Conservation (phyloP, 352 stramenopile species). For the Pythium periplocum region DNA sequence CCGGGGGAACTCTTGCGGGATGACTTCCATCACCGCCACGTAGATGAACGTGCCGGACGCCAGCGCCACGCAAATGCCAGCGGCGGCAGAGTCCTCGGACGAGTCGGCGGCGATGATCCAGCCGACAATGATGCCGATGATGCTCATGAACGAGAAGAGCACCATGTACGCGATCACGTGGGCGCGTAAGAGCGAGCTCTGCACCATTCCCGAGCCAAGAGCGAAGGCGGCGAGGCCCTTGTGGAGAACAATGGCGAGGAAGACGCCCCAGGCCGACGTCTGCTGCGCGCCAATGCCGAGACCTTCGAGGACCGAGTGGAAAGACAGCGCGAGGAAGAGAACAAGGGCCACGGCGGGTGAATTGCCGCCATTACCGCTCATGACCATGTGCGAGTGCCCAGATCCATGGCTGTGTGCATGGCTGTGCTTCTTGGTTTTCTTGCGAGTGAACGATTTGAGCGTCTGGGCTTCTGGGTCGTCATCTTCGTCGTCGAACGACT, state of each 20-base stretch:
- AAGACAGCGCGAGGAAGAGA: conserved; percentile 71
- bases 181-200: conserved; percentile 40
- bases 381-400: conserved; percentile 30
- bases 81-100: conserved; percentile 37
- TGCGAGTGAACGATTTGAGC: conserved; percentile 1
- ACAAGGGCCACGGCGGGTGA: conserved; percentile 65
- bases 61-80: conserved; percentile 56
- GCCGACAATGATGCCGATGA: conserved; percentile 42
- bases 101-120: conserved; percentile 33
- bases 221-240: conserved; percentile 75
- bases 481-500: conserved; percentile 36
- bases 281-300: conserved; percentile 69
- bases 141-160: conserved; percentile 52
- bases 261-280: conserved; percentile 67
- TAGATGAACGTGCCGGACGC: conserved; percentile 82
- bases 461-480: conserved; percentile 7
- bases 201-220: conserved; percentile 57
- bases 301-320: conserved; percentile 77
- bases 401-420: conserved; percentile 11
- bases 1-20: conserved; percentile 72
- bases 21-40: conserved; percentile 82
- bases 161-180: conserved; percentile 48
- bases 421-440: conserved; percentile 10
- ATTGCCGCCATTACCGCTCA: conserved; percentile 11
- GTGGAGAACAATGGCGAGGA: conserved; percentile 73